phyloP scores from a whole-genome alignment of 163 green algal species.

The Prototheca wickerhamii region DNA sequence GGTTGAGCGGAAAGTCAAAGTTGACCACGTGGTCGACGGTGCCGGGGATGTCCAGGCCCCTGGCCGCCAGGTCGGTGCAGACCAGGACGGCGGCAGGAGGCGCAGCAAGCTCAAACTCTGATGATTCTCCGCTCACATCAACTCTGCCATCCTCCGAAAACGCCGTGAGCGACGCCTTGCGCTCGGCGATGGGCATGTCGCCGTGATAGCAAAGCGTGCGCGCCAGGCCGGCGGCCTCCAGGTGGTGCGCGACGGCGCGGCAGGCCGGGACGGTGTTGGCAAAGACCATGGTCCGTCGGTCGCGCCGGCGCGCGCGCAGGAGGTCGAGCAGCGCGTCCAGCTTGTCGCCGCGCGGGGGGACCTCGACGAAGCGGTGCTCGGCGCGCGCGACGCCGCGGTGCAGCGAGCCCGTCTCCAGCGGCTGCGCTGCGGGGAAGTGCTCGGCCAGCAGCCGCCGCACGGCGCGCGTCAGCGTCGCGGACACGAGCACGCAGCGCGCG shows the following conservation, averaged over 20 bases:
- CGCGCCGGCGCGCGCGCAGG: background rate
- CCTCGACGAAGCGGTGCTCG: slow-evolving; percentile 69
- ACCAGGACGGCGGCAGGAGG: slow-evolving; percentile 67
- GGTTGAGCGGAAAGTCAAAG: slow-evolving; percentile 92
- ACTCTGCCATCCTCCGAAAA: too few relatives aligned
- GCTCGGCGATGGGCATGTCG: slow-evolving; percentile 69
- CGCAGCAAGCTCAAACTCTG: background rate
- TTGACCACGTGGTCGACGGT: slow-evolving; percentile 92
- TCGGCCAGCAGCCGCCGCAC: slow-evolving; percentile 23
- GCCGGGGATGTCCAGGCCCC: slow-evolving; percentile 70
- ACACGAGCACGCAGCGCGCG: slow-evolving; percentile 61
- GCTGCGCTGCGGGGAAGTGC: slow-evolving; percentile 56
- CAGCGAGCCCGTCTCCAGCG: slow-evolving; percentile 61
- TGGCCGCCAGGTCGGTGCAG: slow-evolving; percentile 88
- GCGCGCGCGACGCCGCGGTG: slow-evolving; percentile 65
- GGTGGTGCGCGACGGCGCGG: slow-evolving; percentile 37
- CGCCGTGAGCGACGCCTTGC: slow-evolving; percentile 56
- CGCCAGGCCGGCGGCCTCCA: slow-evolving; percentile 59
- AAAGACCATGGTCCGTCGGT: slow-evolving; percentile 80
- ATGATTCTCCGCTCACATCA: too few relatives aligned
- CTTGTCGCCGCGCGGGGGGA: slow-evolving; percentile 61
- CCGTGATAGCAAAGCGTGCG: slow-evolving; percentile 63
- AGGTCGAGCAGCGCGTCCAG: slow-evolving; percentile 48
- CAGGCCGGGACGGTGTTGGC: slow-evolving; percentile 91
- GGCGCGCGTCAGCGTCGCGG: slow-evolving; percentile 67